phyloP scores from a whole-genome alignment of 2,329 filamentous ascomycete genomes.

The Neophaeococcomyces mojaviensis region DNA sequence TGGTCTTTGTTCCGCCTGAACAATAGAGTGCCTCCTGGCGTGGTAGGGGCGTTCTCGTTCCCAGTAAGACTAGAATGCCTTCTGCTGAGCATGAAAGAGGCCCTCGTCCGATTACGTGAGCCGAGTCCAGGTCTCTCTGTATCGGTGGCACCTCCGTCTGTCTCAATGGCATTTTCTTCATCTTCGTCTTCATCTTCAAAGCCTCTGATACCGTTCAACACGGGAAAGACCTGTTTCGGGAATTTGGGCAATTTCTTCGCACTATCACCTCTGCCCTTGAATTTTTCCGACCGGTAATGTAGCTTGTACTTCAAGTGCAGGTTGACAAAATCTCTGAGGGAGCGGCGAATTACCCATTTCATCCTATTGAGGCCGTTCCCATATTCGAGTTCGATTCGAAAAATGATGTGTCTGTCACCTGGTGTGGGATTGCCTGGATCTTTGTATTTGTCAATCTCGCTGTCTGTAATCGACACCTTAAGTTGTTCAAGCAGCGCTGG shows the following conservation, averaged over 20 bases:
- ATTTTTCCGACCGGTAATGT: slow-evolving; percentile 72
- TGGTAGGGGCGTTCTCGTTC: slow-evolving; percentile 28
- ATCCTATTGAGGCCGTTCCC: slow-evolving; percentile 91
- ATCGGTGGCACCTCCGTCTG: slow-evolving; percentile 62
- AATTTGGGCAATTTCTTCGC: slow-evolving; percentile 81
- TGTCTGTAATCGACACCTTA: slow-evolving; percentile 79
- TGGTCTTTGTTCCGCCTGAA: slow-evolving; percentile 24
- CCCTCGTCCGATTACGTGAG: slow-evolving; percentile 43
- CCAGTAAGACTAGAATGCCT: slow-evolving; percentile 49
- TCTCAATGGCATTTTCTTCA: slow-evolving; percentile 39
- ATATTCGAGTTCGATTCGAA: slow-evolving; percentile 90
- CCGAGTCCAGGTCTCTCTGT: slow-evolving; percentile 51
- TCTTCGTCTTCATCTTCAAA: slow-evolving; percentile 66
- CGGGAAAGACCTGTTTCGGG: slow-evolving; percentile 81
- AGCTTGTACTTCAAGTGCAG: slow-evolving; percentile 91
- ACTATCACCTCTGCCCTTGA: slow-evolving; percentile 61
- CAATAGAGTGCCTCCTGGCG: slow-evolving; percentile 28
- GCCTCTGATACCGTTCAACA: slow-evolving; percentile 72
- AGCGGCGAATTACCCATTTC: slow-evolving; percentile 89
- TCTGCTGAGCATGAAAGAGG: slow-evolving; percentile 51
- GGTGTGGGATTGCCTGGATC: slow-evolving; percentile 22
- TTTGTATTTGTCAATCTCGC: slow-evolving; percentile 52
- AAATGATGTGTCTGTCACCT: slow-evolving; percentile 68
- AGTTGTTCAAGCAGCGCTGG: slow-evolving; percentile 92
- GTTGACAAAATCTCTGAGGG: slow-evolving; percentile 82